Conservation (phyloP, 805 yeast genomes). For the Wickerhamiella australiensis region DNA sequence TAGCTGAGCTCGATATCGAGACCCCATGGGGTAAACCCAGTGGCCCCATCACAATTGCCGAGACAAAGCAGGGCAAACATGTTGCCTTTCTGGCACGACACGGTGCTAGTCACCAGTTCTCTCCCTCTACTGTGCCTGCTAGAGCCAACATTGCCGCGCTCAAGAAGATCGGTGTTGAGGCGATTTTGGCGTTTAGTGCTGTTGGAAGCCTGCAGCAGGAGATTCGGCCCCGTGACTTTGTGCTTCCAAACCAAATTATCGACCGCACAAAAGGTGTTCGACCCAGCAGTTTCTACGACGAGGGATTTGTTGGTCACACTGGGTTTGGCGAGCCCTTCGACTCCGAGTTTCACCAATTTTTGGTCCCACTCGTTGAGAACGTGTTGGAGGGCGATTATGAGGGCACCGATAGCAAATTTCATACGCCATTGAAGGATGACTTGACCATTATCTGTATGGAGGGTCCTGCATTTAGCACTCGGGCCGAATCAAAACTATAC, state of each 20-base stretch:
- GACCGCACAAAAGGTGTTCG: slow-evolving; percentile 96
- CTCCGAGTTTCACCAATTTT: slow-evolving; percentile 49
- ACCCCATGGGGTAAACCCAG: slow-evolving; percentile 99
- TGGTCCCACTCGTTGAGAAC: slow-evolving; percentile 35
- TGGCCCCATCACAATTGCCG: slow-evolving; percentile 83
- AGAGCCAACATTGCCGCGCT: slow-evolving; percentile 94
- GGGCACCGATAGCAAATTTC: slow-evolving; percentile 47
- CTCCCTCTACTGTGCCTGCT: slow-evolving; percentile 87
- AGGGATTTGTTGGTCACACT: slow-evolving; percentile 93
- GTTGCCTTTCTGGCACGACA: slow-evolving; percentile 94
- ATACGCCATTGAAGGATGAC: slow-evolving; percentile 63
- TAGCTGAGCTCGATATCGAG: slow-evolving; percentile 64
- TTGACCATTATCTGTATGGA: slow-evolving; percentile 91
- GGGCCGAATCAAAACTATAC: slow-evolving; percentile 90
- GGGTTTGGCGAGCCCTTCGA: slow-evolving; percentile 97
- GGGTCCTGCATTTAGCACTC: slow-evolving; percentile 94
- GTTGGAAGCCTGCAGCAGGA: slow-evolving; percentile 89
- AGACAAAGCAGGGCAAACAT: slow-evolving; percentile 60
- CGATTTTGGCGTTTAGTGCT: slow-evolving; percentile 84
- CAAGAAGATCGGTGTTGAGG: slow-evolving; percentile 74
- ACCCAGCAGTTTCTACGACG: slow-evolving; percentile 76
- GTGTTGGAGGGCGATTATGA: slow-evolving; percentile 27
- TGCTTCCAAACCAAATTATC: slow-evolving; percentile 89
- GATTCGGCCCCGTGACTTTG: slow-evolving; percentile 89
- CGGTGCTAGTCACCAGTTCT: slow-evolving; percentile 75